Conservation (phyloP, 2,329 filamentous ascomycete genomes). For the Stenocarpella maydis region DNA sequence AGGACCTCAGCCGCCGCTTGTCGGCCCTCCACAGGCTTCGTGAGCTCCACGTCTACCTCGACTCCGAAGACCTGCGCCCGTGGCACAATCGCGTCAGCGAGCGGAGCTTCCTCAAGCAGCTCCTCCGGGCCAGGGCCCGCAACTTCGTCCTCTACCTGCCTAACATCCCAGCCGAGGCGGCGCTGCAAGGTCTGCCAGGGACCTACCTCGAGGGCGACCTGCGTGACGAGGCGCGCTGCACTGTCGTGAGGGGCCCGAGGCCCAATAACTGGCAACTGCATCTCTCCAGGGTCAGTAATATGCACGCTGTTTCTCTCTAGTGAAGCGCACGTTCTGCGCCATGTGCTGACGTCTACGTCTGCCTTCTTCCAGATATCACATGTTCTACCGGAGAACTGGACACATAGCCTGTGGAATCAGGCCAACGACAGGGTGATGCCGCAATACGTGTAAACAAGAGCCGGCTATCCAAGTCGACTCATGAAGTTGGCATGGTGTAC, state of each 20-base stretch:
- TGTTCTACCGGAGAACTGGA: slow-evolving; percentile 32
- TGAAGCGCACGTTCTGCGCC: background rate
- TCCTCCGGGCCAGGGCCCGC: slow-evolving; percentile 36
- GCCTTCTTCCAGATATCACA: slow-evolving; percentile 30
- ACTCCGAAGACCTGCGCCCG: slow-evolving; percentile 42
- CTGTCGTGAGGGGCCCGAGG: slow-evolving; percentile 38
- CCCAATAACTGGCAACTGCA: slow-evolving; percentile 42
- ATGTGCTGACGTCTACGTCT: slow-evolving; percentile 20
- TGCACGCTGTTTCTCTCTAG: background rate
- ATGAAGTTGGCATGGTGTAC: background rate
- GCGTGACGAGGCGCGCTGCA: slow-evolving; percentile 35
- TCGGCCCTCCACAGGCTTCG: slow-evolving; percentile 37
- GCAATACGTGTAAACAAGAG: background rate
- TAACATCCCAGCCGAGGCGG: slow-evolving; percentile 33
- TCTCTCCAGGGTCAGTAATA: slow-evolving; percentile 34
- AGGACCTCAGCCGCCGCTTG: slow-evolving; percentile 39
- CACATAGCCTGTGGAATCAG: slow-evolving; percentile 34
- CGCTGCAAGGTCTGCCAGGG: slow-evolving; percentile 29
- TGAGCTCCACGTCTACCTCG: slow-evolving; percentile 41
- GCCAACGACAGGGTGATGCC: slow-evolving; percentile 27
- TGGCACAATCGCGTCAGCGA: slow-evolving; percentile 44
- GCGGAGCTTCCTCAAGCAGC: slow-evolving; percentile 39
- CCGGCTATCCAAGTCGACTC: background rate
- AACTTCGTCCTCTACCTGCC: slow-evolving; percentile 41
- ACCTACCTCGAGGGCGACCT: slow-evolving; percentile 37